phyloP scores from a whole-genome alignment of 495 filamentous ascomycete genomes.

The Talaromyces ruber region DNA sequence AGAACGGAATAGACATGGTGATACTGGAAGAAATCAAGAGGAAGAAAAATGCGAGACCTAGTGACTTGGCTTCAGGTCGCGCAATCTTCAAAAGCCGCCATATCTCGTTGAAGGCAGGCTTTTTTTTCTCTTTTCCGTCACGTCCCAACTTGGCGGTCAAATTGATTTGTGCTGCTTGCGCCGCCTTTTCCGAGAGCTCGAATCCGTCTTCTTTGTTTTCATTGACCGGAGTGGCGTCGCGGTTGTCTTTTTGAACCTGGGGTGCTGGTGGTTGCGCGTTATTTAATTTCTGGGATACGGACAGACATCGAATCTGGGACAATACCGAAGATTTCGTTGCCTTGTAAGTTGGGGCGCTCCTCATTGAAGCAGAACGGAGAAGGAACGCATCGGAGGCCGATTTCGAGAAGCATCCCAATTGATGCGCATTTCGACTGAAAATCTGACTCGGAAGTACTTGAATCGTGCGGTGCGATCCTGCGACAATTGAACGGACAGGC shows the following conservation, averaged over 20 bases:
- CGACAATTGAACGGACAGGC: neutral
- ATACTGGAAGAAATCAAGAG: slow-evolving; percentile 81
- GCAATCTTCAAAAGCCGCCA: slow-evolving; percentile 87
- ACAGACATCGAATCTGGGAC: slow-evolving; percentile 19
- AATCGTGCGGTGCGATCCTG: neutral
- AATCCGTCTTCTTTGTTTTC: slow-evolving; percentile 53
- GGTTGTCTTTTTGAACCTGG: slow-evolving; percentile 9
- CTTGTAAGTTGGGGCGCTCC: neutral
- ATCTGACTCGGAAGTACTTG: neutral
- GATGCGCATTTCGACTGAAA: neutral
- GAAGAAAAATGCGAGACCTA: slow-evolving; percentile 72
- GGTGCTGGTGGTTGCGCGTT: slow-evolving; percentile 17
- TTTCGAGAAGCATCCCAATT: neutral
- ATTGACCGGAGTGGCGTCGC: slow-evolving; percentile 13
- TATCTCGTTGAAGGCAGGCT: slow-evolving; percentile 64
- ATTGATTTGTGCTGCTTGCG: slow-evolving; percentile 83
- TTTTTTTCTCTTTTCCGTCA: slow-evolving; percentile 57
- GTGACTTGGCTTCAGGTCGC: slow-evolving; percentile 67
- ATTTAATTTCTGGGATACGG: slow-evolving; percentile 18
- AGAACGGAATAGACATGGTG: slow-evolving; percentile 92
- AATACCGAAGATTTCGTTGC: slow-evolving; percentile 1
- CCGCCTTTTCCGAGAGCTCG: slow-evolving; percentile 65
- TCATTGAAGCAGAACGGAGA: neutral
- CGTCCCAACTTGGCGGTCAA: slow-evolving; percentile 78
- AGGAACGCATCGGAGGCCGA: neutral